A percentile compares a stretch with the other conserved stretches of the same genome.
Conservation (phyloP, 306 rosid genomes). For the Quercus mongolica region DNA sequence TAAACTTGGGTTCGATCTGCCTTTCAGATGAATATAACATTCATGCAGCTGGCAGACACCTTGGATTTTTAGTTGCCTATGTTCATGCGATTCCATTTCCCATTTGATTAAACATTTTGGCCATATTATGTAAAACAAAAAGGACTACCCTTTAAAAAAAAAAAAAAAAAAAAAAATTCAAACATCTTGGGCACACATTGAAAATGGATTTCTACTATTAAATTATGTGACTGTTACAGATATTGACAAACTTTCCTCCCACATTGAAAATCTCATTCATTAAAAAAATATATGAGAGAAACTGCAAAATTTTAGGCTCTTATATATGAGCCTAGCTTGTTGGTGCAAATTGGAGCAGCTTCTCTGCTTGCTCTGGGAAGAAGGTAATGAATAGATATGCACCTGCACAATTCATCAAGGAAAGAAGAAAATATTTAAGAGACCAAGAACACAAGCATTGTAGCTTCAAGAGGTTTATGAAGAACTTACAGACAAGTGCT, state of each 20-base stretch:
- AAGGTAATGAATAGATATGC: constrained; percentile 81
- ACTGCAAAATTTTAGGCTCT: not conserved
- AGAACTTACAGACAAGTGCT: constrained; percentile 74
- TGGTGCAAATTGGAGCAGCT: constrained; percentile 59
- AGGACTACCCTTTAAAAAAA: no score
- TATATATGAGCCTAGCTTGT: constrained; percentile 31
- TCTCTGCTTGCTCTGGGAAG: constrained; percentile 98
- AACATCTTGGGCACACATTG: not conserved
- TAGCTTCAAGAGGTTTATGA: not conserved
- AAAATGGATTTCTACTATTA: not conserved
- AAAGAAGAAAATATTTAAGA: constrained; percentile 2
- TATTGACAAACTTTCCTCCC: not conserved
- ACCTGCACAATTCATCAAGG: constrained; percentile 48
- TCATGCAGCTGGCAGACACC: no score
- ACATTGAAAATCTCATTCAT: not conserved
- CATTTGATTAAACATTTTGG: no score
- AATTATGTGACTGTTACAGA: not conserved
- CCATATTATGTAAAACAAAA: no score
- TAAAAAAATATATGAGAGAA: not conserved
- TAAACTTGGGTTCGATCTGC: no score
- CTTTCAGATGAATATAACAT: no score
- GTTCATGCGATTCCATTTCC: no score
- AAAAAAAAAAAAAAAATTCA: not conserved
- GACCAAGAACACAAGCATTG: constrained; percentile 2
- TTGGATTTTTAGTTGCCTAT: no score